These are phyloP conservation scores for Stylosanthes scabra DNA, from an alignment of 331 rosid species.

Conservation along the genomic window DNA sequence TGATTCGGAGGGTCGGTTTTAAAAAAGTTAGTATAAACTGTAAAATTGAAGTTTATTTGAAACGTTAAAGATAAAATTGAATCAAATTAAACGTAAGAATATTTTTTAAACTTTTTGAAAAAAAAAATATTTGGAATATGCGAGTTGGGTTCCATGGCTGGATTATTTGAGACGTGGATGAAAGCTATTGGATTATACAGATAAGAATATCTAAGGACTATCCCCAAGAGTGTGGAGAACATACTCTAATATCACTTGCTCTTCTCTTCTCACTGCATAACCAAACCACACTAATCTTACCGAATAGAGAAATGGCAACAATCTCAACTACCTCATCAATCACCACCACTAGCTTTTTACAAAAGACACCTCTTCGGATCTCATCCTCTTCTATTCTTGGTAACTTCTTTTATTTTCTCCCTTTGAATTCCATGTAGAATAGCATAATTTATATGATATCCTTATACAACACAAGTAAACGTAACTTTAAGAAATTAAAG, in stretches of 20 bases:
- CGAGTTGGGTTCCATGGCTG: not conserved
- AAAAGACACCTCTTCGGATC: constrained; percentile 53
- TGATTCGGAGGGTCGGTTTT: too few species aligned
- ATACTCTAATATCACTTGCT: constrained; percentile 12
- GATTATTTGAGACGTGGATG: constrained; percentile 68
- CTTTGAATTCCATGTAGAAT: not conserved
- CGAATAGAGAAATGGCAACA: constrained; percentile 69
- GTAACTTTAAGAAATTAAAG: too few species aligned
- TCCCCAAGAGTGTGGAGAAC: constrained; percentile 56
- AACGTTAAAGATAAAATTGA: too few species aligned
- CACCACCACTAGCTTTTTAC: constrained; percentile 59
- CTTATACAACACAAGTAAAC: not conserved
- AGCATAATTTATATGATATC: not conserved
- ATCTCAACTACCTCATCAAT: constrained; percentile 56
- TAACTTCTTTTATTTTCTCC: constrained; percentile 27
- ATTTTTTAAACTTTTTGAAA: too few species aligned
- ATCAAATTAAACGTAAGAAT: too few species aligned
- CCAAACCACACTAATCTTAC: not conserved
- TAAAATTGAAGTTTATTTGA: too few species aligned
- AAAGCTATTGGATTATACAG: constrained; percentile 53
- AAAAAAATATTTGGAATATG: too few species aligned
- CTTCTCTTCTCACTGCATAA: constrained; percentile 32
- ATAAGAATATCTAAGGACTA: constrained; percentile 76
- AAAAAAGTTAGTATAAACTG: too few species aligned
- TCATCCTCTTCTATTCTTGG: constrained; percentile 77